Evolutionary conservation across 2,329 filamentous ascomycete species (phyloP).

Genomic region (Drechslerella coelobrocha): DNA sequence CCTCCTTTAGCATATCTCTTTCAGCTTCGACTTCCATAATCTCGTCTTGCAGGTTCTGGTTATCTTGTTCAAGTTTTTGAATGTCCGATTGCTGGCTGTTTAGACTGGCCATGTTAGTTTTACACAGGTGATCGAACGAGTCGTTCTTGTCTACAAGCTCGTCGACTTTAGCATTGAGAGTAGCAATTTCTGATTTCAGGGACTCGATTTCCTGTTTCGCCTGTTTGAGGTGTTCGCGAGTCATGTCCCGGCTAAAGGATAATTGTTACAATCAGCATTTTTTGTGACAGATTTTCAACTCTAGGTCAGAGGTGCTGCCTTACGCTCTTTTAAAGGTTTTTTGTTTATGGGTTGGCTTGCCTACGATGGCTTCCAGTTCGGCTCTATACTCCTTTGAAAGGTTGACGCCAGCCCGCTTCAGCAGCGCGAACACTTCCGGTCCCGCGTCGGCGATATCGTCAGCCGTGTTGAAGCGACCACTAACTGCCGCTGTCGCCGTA

Average conservation of each 20-base stretch:
- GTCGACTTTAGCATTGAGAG: background rate
- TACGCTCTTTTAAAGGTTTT: slow-evolving; percentile 5
- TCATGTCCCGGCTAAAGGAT: background rate
- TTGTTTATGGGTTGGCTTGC: background rate
- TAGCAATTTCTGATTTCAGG: background rate
- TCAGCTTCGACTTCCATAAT: background rate
- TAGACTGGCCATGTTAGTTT: slow-evolving; percentile 1
- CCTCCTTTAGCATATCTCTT: background rate
- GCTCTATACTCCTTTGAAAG: background rate
- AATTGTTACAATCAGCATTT: background rate
- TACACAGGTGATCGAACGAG: background rate
- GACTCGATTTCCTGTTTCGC: background rate
- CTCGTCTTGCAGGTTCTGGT: background rate
- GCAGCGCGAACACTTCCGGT: background rate
- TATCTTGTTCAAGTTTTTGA: background rate
- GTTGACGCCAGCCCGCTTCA: background rate
- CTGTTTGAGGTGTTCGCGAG: background rate
- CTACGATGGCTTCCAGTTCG: background rate
- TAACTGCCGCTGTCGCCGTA: background rate
- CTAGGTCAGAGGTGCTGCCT: background rate
- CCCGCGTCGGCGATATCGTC: slow-evolving; percentile 13
- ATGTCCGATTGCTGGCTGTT: slow-evolving; percentile 5
- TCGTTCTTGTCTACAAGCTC: background rate
- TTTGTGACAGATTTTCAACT: background rate
- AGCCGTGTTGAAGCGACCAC: background rate